Base-by-base conservation (phyloP, 2,329 filamentous ascomycete genomes). In the Fusarium sulawesiense region DNA sequence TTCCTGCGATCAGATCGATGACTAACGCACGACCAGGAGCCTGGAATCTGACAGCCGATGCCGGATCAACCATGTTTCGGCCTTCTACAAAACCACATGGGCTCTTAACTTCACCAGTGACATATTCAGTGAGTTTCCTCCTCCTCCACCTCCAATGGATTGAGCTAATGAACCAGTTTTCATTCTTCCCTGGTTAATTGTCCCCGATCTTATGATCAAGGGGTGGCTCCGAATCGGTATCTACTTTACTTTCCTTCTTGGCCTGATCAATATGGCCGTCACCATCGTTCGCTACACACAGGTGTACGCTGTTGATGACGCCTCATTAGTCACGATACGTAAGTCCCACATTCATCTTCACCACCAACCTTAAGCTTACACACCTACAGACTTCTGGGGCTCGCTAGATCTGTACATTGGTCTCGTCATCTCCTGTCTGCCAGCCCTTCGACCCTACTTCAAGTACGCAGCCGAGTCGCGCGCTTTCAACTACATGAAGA, bases 31-130 rank as follows among this genome's bases (percentile, higher is more conserved):
- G 0, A 8, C 13, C 4, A 66, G 64, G 64, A 11, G 49, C 0
- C 2, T 59, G 20, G 41, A 59, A 18, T 2, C 5, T 9, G 20
- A 40, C 0, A 3, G 29, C 0, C 29, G 6, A 14, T 30, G 29
- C 29, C 13, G 14, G 12, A 30, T 30, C 29, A 30, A 30, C 29
- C 29, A 30, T 30, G 6, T 30, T 30, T 6, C 6, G 29, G 29
- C 6, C 2, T 30, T 30, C 12, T 30, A 30, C 29, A 30, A 6
- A 30, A 32, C 20, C 2, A n/a, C 55, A 0, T 71, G 69, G 69
- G 60, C 41, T 4, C 32, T 71, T 2, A 64, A 71, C 13, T 71
- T 71, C 12, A 21, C 60, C 14, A 54, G 64, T 3, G 68, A 71
- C 8, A 14, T 71, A 1, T 44, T 71, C 0, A 54, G 69, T 71